Conservation (phyloP, 1,139 yeast genomes). For the Candida sp. region DNA sequence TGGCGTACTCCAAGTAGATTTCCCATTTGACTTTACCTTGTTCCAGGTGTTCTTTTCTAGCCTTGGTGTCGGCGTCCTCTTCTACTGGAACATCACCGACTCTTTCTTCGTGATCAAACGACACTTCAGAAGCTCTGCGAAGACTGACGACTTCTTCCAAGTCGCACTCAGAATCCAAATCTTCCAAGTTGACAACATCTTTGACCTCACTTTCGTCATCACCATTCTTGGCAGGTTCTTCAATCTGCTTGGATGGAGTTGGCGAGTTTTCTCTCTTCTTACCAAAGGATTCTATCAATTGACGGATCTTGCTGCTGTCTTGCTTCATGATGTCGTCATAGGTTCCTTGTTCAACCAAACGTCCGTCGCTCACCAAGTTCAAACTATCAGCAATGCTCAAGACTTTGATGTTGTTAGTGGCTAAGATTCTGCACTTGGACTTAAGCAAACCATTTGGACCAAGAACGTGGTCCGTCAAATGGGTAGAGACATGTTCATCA, state of each 20-base stretch:
- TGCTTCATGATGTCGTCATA: constrained; percentile 60
- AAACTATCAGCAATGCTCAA: constrained; percentile 78
- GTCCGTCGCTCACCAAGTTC: constrained; percentile 76
- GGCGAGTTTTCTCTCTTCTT: constrained; percentile 38
- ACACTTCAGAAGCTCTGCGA: constrained; percentile 74
- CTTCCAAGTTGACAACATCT: constrained; percentile 20
- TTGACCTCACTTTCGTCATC: constrained; percentile 13
- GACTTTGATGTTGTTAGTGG: constrained; percentile 90
- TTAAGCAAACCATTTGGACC: constrained; percentile 83
- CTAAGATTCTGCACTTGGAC: constrained; percentile 78
- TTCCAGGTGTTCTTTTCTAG: constrained; percentile 77
- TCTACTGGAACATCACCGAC: constrained; percentile 40
- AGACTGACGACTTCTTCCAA: constrained; percentile 45
- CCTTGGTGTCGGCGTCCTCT: constrained; percentile 46
- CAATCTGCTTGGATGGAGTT: constrained; percentile 11
- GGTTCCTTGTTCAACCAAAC: constrained; percentile 78
- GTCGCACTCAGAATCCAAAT: constrained; percentile 38
- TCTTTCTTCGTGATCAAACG: constrained; percentile 45
- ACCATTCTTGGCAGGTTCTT: constrained; percentile 4
- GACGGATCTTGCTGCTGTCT: constrained; percentile 58
- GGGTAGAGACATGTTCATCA: constrained; percentile 39
- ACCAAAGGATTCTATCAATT: constrained; percentile 79
- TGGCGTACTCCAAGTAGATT: constrained; percentile 82
- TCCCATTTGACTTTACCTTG: constrained; percentile 96
- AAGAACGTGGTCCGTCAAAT: constrained; percentile 45